These are phyloP conservation scores for Xylaria sp. DNA, from an alignment of 2,329 filamentous ascomycete genomes.

Conservation along the genomic window DNA sequence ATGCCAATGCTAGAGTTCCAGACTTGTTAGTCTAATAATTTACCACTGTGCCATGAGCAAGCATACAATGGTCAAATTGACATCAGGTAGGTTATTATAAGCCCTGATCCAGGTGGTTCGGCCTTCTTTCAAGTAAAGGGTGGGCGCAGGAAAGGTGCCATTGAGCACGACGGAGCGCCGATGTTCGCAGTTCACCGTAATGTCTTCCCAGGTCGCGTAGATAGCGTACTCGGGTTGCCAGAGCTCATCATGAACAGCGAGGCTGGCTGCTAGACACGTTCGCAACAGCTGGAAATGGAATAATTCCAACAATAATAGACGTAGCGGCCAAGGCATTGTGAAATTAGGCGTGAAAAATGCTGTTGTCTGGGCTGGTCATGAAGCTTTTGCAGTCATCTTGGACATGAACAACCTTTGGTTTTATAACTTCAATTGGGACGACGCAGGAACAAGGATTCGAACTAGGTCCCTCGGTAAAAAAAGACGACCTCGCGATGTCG, in stretches of 20 bases:
- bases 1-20: constrained; percentile 69
- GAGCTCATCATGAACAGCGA: constrained; percentile 43
- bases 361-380: constrained; percentile 25
- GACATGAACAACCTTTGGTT: constrained; percentile 12
- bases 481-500: constrained; percentile 36
- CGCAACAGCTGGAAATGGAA: constrained; percentile 40
- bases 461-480: constrained; percentile 25
- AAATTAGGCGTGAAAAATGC: constrained; percentile 30
- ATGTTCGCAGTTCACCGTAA: constrained; percentile 59
- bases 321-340: constrained; percentile 43
- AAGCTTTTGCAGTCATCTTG: constrained; percentile 12
- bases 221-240: constrained; percentile 51
- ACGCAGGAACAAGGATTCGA: constrained; percentile 5
- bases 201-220: constrained; percentile 49
- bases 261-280: constrained; percentile 40
- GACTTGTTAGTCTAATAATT: constrained; percentile 29
- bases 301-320: constrained; percentile 40
- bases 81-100: constrained; percentile 64
- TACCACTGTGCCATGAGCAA: background rate
- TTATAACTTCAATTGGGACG: constrained; percentile 25
- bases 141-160: constrained; percentile 63
- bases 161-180: constrained; percentile 63
- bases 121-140: constrained; percentile 59
- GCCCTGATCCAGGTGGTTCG: constrained; percentile 67
- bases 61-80: constrained; percentile 65